Evolutionary conservation across 78 protist species (phyloP), one percentile per base, ranked within the genome.

Genomic region (Monocercomonoides exilis): DNA sequence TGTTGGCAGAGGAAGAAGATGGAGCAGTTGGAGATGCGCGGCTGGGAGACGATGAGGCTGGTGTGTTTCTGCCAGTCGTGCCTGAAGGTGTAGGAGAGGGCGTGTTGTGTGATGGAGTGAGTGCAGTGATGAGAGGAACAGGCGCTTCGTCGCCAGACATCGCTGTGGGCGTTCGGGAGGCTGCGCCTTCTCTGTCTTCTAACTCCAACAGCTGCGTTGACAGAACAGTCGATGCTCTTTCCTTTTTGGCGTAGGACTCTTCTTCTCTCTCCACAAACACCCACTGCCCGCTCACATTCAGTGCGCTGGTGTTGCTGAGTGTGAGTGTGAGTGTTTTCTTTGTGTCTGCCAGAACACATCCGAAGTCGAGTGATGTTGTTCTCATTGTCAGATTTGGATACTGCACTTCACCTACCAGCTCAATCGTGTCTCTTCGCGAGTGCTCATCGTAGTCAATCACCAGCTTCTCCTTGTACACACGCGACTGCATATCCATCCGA

Each of bases 311-410:
- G 93, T 93, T 93, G 36, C 87, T 80, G 43, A 90, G 1, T 46
- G 36, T 36, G 21, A 90, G 79, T 32, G 0, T 0, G 41, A 41
- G 1, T n/a, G 43, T 33, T 34, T 42, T 6, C 70, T 84, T 29
- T 21, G 92, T 64, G 63, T 92, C 92, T 90, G 90, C 64, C 45
- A 93, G 86, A 43, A 92, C 81, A 63, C 87, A 6, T 81, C 3
- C 44, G 2, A 77, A 42, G 33, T 4, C 80, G 34, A 1, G 46
- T 41, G 1, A 33, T 34, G 0, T 11, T 34, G 5, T 2, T 45
- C 77, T 82, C 45, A 91, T 2, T 64, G 2, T 43, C 41, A 93
- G 11, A 84, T 91, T 93, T 21, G 95, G 95, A 86, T 85, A 93
- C 54, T 3, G 0, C 29, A 92, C 35, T 34, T 81, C 85, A 35